Percentiles rank a stretch among this genome's conserved stretches.
phyloP scores from a whole-genome alignment of 1,284 basidiomycete species.

The Thelephora terrestris region DNA sequence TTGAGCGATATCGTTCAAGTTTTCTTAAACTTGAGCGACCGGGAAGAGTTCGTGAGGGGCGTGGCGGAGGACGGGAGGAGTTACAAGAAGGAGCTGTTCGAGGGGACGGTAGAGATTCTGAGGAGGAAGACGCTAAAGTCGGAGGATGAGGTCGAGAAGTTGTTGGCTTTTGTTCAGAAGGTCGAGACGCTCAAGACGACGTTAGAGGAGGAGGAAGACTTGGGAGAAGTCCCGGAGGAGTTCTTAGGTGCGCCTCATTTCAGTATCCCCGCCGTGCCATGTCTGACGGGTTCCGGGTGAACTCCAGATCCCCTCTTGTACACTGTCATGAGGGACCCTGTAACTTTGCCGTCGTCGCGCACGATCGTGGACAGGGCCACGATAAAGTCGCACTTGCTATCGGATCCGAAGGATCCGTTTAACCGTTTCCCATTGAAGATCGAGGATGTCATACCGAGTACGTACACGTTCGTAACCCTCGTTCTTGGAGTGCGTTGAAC shows the following conservation, averaged over 20 bases:
- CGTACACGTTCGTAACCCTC: constrained; percentile 16
- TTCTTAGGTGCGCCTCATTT: constrained; percentile 61
- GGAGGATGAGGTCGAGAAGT: constrained; percentile 67
- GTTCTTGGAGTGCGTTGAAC: background rate
- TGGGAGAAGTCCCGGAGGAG: constrained; percentile 93
- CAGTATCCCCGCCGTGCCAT: background rate
- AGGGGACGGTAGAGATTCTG: constrained; percentile 68
- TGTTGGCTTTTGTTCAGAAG: constrained; percentile 66
- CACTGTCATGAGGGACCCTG: constrained; percentile 94
- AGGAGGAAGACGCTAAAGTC: constrained; percentile 66
- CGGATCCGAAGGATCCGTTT: constrained; percentile 87
- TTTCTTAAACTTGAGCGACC: constrained; percentile 82
- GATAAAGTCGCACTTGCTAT: constrained; percentile 91
- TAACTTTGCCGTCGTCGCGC: constrained; percentile 80
- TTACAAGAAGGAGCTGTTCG: constrained; percentile 82
- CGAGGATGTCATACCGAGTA: constrained; percentile 74
- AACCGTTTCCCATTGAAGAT: constrained; percentile 74
- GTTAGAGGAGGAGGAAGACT: constrained; percentile 84
- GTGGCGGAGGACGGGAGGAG: constrained; percentile 91
- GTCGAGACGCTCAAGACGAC: constrained; percentile 78
- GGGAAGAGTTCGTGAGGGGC: constrained; percentile 75
- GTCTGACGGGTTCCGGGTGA: background rate
- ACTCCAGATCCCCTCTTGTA: constrained; percentile 81
- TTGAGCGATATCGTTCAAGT: constrained; percentile 87
- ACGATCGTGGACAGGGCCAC: constrained; percentile 82